These are phyloP conservation scores for Adansonia grandidieri DNA, from an alignment of 441 rosid genomes.

Conservation along the genomic window DNA sequence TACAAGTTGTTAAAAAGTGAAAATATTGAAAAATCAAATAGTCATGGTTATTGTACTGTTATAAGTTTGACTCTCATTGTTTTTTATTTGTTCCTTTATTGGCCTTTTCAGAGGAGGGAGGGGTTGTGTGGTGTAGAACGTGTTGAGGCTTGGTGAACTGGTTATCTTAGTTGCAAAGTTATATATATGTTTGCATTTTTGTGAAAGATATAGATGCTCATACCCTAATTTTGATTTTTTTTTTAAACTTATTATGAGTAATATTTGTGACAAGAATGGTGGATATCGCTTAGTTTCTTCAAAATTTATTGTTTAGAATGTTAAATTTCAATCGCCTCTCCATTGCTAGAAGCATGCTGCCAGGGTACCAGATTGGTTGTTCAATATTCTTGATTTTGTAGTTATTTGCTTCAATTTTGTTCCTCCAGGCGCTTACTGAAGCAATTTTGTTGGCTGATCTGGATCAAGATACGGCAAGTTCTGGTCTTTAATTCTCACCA, in stretches of 20 bases:
- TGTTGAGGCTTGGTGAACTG: constrained; percentile 5
- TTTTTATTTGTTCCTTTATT: neutral
- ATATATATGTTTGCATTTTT: neutral
- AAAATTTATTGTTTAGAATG: neutral
- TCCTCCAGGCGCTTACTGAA: constrained; percentile 77
- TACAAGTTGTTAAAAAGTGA: neutral
- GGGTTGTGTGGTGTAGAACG: neutral
- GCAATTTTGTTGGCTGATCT: constrained; percentile 86
- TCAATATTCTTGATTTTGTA: constrained; percentile 2
- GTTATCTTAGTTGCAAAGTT: neutral
- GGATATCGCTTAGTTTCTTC: neutral
- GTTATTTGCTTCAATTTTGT: constrained; percentile 23
- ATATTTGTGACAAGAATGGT: constrained; percentile 8
- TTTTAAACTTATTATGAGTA: neutral
- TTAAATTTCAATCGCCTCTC: neutral
- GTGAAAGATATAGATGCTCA: neutral
- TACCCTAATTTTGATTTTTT: neutral
- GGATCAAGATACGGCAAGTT: constrained; percentile 78
- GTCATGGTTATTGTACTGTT: neutral
- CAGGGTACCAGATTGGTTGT: neutral
- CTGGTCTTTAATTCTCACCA: constrained; percentile 18
- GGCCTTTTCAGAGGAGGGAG: no score
- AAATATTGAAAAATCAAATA: neutral
- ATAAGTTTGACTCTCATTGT: neutral
- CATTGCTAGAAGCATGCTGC: neutral